Evolutionary conservation across 23 red algal genomes (phyloP), one percentile per base, ranked within the genome.

Genomic region (Gracilaria caudata): DNA sequence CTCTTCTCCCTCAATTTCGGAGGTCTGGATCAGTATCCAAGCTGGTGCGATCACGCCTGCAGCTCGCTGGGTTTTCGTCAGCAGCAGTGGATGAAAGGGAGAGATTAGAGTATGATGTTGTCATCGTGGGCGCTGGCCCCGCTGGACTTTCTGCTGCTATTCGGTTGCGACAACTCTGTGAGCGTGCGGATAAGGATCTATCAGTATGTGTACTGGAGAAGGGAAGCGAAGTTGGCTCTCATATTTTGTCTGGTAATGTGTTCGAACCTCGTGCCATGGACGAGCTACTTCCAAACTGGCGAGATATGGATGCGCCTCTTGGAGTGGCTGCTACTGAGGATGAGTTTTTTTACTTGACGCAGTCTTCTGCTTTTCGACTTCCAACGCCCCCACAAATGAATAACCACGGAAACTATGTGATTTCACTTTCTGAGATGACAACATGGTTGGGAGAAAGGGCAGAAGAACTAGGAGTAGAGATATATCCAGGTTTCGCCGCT

Each of bases 131-230:
- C 19, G 96, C 89, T 33, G 96, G 96, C 1, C 96, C 96, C 11
- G 96, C 96, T 26, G 96, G 96, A 19, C 92, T 98, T 51, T 84
- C 92, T 4, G 96, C 96, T 2, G 96, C 96, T 10, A 98, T 98
- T 45, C 92, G 89, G 35, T 77, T 95, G 75, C 88, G 86, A 12
- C 96, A 98, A 65, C 38, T 89, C 20, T 68, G 56, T 41, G 53
- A 79, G 2, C 65, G 65, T n/a, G 45, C 44, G 16, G 80, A 82
- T n/a, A 45, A 70, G 13, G 96, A 98, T 51, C 32, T 92, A 4
- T 80, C 86, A 6, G 96, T 98, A 11, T 94, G 92, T 66, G 88
- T 98, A 12, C 70, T 98, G 73, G 96, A 98, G 71, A 98, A 98
- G 43, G 96, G 90, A 24, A 36, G 73, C 16, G 92, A 98, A 77